Evolutionary conservation across 192 early-diverging fungal genomes (phyloP), one percentile per base, ranked within the genome.

Genomic region (Chytriomyces sp.): DNA sequence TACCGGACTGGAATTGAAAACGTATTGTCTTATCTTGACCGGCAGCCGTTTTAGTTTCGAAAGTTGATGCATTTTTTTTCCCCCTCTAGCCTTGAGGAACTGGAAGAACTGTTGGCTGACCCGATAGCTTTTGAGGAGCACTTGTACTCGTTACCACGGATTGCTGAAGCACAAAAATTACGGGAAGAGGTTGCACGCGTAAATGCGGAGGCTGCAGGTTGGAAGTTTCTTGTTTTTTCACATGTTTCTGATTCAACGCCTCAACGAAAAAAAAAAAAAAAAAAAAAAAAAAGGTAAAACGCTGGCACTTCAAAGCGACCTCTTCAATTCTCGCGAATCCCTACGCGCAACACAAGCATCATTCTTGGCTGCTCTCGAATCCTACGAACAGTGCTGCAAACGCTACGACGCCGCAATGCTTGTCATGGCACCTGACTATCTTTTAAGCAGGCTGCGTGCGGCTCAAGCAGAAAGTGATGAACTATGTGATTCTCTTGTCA

Each of bases 391-490:
- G 20, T 62, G 46, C 20, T 70, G 57, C 57, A 11, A 24, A 7
- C 9, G 49, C 16, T 64, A 74, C 44, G 62, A 74, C 23, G 59
- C 10, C 20, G 35, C 62, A 45, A 64, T 74, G 61, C 9, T 74
- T 20, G 72, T 74, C 18, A 7, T 49, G 61, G 76, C 61, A 0
- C 77, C 82, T 5, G 80, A 80, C 16, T 84, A 83, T 65, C 7
- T 83, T 11, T 77, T 81, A 0, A 63, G 64, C 26, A 50, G 66
- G 43, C 77, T 86, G 2, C 61, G 79, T 3, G 67, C 69, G 6
- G 49, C 57, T 13, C 73, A 78, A 11, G 44, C 61, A 23, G 74
- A 78, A 18, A 63, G 44, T 45, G 85, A 86, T 3, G 80, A 79
- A 16, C 45, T 77, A 26, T 79, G 78, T 10, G 80, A 86, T n/a